Evolutionary conservation across 2,329 filamentous ascomycete species (phyloP), one percentile per base, ranked within the genome.

Genomic region (Talaromyces sp.): DNA sequence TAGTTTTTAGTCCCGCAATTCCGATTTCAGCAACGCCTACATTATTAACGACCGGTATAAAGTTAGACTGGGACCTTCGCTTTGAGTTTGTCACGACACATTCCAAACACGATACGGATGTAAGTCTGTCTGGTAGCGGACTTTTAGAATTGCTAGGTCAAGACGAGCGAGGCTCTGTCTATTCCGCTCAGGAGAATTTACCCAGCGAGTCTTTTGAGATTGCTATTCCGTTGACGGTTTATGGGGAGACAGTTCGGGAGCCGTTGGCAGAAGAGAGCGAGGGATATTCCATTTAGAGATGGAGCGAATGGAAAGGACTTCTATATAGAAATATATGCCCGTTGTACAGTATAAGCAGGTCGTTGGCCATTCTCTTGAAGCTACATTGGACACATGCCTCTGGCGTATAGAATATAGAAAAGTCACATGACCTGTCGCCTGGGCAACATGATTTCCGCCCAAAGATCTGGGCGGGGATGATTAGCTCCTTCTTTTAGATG

Each of bases 161-260:
- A 53, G 91, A 96, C 69, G 89, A 95, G 63, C 81, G 90, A 41
- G 90, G 90, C 1, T 83, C 86, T 0, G 82, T 94, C 13, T 78
- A 92, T 53, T 89, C 91, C 15, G 89, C 89, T 0, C 84, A 88
- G 53, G 89, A 96, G 75, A 85, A 85, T 62, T 67, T 96, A 53
- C 81, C 86, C 8, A 93, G 90, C 66, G 91, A 96, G 77, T 95
- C 89, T 66, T 96, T 96, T 73, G 91, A 96, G 73, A 89, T 96
- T 46, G 84, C 86, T 35, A 90, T 96, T 46, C 91, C 91, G 25
- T 77, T 97, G 63, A 84, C 85, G 53, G 89, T 97, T 9, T 96
- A 95, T 65, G 82, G 82, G 5, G 80, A 81, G 61, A 76, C 78
- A 5, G 76, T 79, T 31, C 76, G 78, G 25, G 76, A 76, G 57